Evolutionary conservation across 2,329 filamentous ascomycete genomes (phyloP).

Genomic region (Periconia sp.): DNA sequence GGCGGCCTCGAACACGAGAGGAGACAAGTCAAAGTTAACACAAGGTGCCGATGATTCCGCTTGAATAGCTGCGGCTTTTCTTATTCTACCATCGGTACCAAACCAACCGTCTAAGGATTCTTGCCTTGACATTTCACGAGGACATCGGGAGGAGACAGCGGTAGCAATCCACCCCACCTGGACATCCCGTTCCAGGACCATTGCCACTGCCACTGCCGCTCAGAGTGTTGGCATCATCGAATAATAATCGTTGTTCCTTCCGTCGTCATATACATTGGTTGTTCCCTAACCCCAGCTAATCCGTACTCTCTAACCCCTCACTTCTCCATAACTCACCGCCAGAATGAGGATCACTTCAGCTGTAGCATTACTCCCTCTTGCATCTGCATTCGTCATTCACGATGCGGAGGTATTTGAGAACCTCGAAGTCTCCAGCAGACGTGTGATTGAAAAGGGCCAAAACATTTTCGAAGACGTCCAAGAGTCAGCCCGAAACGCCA

Average conservation of each 20-base stretch:
- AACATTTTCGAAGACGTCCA: slow-evolving; percentile 39
- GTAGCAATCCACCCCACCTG: slow-evolving; percentile 5
- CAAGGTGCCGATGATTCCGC: too few species aligned
- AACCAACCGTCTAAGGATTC: too few species aligned
- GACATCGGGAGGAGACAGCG: not conserved
- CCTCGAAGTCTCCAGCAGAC: slow-evolving; percentile 26
- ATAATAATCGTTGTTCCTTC: not conserved
- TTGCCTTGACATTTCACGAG: too few species aligned
- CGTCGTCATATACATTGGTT: not conserved
- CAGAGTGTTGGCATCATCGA: slow-evolving; percentile 36
- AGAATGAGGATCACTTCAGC: slow-evolving; percentile 54
- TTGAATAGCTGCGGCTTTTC: too few species aligned
- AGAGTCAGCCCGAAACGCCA: slow-evolving; percentile 21
- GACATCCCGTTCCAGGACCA: slow-evolving; percentile 9
- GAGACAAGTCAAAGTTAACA: too few species aligned
- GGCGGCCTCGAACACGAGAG: slow-evolving; percentile 1
- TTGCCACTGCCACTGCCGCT: slow-evolving; percentile 17
- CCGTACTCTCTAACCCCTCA: slow-evolving; percentile 6
- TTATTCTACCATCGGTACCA: too few species aligned
- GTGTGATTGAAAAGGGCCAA: slow-evolving; percentile 21
- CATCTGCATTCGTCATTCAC: slow-evolving; percentile 57
- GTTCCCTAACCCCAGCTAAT: not conserved
- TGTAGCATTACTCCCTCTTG: slow-evolving; percentile 53
- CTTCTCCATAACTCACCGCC: slow-evolving; percentile 10
- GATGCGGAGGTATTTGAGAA: slow-evolving; percentile 51